Conservation (phyloP, 148 eudicot species). For the Cornus controversa region DNA sequence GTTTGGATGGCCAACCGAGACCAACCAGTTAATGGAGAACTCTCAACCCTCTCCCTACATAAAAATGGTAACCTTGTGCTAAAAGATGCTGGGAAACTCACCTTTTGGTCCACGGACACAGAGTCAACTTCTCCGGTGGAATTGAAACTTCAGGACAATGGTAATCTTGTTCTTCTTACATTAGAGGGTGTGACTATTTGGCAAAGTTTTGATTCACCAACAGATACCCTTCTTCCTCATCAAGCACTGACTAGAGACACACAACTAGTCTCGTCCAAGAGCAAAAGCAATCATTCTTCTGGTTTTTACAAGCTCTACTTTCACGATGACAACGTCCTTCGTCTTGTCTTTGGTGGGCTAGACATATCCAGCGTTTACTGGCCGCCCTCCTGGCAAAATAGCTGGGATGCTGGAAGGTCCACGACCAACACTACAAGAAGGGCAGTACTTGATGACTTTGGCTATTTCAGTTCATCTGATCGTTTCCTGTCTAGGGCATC, state of each 20-base stretch:
- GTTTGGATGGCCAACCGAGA: too few relatives aligned
- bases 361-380: slow-evolving; percentile 40
- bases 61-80: too few relatives aligned
- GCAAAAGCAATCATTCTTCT: slow-evolving; percentile 30
- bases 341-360: slow-evolving; percentile 25
- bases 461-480: slow-evolving; percentile 39
- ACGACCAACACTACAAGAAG: slow-evolving; percentile 20
- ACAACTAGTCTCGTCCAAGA: slow-evolving; percentile 30
- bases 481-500: slow-evolving; percentile 9
- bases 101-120: too few relatives aligned
- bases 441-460: slow-evolving; percentile 35
- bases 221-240: slow-evolving; percentile 40
- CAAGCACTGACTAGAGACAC: slow-evolving; percentile 30
- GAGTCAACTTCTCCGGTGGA: too few relatives aligned
- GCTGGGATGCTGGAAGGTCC: slow-evolving; percentile 18
- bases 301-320: slow-evolving; percentile 46
- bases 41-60: too few relatives aligned
- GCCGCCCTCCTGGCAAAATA: slow-evolving; percentile 19
- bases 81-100: too few relatives aligned
- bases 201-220: slow-evolving; percentile 57
- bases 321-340: slow-evolving; percentile 32
- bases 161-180: slow-evolving; percentile 13
- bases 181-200: slow-evolving; percentile 16
- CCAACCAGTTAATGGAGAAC: too few relatives aligned
- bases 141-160: too few relatives aligned